Evolutionary conservation across 176 grass and related monocot genomes (phyloP).

Genomic region (Zoysia pacifica): DNA sequence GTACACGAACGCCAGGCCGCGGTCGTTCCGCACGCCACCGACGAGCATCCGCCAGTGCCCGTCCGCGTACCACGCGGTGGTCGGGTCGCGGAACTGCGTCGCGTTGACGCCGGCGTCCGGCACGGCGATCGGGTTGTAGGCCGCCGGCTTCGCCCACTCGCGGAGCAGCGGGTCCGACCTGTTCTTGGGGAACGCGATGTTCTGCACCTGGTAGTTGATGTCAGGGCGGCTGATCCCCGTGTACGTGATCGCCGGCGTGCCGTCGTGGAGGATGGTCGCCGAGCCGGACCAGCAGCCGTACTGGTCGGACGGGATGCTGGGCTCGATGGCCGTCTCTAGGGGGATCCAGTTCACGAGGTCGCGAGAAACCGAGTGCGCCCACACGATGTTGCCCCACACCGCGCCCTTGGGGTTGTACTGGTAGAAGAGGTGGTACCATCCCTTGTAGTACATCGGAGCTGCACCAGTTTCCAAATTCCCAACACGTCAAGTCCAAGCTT

Average conservation of each 20-base stretch:
- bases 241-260: slow-evolving; percentile 18
- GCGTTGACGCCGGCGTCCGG: not conserved
- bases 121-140: not conserved
- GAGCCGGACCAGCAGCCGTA: slow-evolving; percentile 36
- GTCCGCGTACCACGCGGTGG: not conserved
- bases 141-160: slow-evolving; percentile 6
- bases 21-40: not conserved
- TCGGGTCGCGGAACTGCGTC: slow-evolving; percentile 29
- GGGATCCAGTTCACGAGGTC: slow-evolving; percentile 22
- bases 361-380: not conserved
- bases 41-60: not conserved
- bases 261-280: not conserved
- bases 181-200: slow-evolving; percentile 21
- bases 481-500: not conserved
- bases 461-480: not conserved
- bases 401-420: slow-evolving; percentile 23
- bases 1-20: slow-evolving; percentile 1
- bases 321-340: not conserved
- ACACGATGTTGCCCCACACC: slow-evolving; percentile 8
- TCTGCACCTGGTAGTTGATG: slow-evolving; percentile 23
- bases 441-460: slow-evolving; percentile 32
- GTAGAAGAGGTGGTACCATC: slow-evolving; percentile 38
- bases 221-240: not conserved
- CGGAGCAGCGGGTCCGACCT: slow-evolving; percentile 23
- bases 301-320: slow-evolving; percentile 2